Evolutionary conservation across 1,284 basidiomycete species (phyloP).

Genomic region (Apiotrichum gracile): DNA sequence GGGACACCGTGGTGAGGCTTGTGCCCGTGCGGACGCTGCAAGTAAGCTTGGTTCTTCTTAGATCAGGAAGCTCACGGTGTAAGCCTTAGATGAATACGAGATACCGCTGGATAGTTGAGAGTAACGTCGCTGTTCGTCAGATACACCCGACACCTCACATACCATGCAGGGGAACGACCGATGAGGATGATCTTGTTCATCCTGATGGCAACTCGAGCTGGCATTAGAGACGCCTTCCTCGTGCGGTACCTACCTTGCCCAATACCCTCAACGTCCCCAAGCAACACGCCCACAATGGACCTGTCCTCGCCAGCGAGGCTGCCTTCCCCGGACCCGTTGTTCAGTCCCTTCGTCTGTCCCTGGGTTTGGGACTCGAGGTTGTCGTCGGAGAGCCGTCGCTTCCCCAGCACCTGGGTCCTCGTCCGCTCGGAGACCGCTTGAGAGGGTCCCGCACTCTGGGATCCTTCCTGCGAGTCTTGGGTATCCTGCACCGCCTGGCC

Average conservation of each 20-base stretch:
- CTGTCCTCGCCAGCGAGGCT: neutral
- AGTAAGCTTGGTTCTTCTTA: neutral
- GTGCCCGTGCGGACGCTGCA: conserved; percentile 14
- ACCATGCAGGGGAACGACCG: neutral
- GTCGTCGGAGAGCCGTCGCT: too few relatives aligned
- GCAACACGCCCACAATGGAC: neutral
- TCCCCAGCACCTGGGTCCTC: too few relatives aligned
- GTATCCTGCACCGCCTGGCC: neutral
- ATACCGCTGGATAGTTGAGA: conserved; percentile 2
- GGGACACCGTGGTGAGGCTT: conserved; percentile 9
- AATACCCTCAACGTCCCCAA: neutral
- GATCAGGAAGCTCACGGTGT: conserved; percentile 9
- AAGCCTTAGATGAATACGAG: conserved; percentile 12
- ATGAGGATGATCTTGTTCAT: neutral
- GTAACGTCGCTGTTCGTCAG: neutral
- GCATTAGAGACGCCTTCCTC: neutral
- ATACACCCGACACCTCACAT: too few relatives aligned
- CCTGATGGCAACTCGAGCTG: neutral
- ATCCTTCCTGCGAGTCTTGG: neutral
- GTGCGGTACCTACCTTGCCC: neutral
- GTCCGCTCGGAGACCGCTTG: too few relatives aligned
- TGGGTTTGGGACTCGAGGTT: too few relatives aligned
- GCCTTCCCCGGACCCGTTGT: too few relatives aligned
- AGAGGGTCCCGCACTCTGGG: too few relatives aligned
- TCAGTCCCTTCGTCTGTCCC: too few relatives aligned